These are phyloP conservation scores for Rhodotorula sp. DNA, from an alignment of 1,284 basidiomycete genomes.

Conservation along the genomic window DNA sequence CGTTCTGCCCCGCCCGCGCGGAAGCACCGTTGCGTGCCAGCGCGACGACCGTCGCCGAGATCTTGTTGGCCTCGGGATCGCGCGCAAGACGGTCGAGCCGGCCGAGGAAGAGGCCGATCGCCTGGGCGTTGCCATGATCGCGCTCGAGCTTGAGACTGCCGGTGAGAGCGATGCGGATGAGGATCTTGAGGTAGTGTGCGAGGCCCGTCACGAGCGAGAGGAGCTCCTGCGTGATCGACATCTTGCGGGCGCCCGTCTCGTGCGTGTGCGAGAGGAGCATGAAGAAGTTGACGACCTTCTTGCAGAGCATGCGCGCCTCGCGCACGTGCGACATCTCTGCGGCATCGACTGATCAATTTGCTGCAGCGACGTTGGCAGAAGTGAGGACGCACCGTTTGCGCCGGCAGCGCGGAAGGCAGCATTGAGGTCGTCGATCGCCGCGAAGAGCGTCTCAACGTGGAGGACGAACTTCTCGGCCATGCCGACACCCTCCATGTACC, in stretches of 20 bases:
- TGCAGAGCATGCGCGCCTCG: conserved; percentile 96
- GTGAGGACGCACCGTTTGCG: conserved; percentile 68
- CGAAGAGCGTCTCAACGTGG: conserved; percentile 97
- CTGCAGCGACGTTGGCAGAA: conserved; percentile 1
- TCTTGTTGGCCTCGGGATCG: conserved; percentile 57
- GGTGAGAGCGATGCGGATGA: conserved; percentile 96
- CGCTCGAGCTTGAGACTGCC: conserved; percentile 93
- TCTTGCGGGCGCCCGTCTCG: conserved; percentile 80
- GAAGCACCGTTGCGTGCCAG: conserved; percentile 8
- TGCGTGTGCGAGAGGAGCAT: conserved; percentile 95
- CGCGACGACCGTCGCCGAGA: conserved; percentile 26
- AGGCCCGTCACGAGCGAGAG: conserved; percentile 97
- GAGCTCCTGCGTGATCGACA: conserved; percentile 96
- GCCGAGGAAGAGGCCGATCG: conserved; percentile 86
- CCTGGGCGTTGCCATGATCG: conserved; percentile 76
- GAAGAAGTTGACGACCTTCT: conserved; percentile 98
- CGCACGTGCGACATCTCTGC: conserved; percentile 95
- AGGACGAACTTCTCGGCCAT: conserved; percentile 99
- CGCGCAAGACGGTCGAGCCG: conserved; percentile 87
- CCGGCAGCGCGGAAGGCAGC: conserved; percentile 78
- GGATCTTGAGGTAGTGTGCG: conserved; percentile 98
- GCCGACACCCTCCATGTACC: conserved; percentile 92
- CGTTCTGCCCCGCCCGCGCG: neutral
- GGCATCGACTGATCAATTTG: too few species aligned
- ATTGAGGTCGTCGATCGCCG: conserved; percentile 94